Percentiles rank a stretch among this genome's conserved stretches.
These are phyloP conservation scores for Xylariaceae sp. DNA, from an alignment of 2,329 filamentous ascomycete species.

Conservation along the genomic window DNA sequence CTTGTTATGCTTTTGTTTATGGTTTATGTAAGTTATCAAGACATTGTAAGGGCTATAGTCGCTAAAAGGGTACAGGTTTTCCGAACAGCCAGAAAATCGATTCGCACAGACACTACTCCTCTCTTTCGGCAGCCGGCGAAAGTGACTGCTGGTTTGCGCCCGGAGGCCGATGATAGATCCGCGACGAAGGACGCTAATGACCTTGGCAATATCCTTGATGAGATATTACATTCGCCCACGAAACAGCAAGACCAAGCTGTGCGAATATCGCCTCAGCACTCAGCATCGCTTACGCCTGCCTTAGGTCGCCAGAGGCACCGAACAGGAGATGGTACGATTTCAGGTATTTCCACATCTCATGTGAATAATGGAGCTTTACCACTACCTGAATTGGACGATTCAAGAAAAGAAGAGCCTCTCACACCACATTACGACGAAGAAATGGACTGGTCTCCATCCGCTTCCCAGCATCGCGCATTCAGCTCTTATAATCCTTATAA, in stretches of 20 bases:
- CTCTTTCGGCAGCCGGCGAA: slow-evolving; percentile 52
- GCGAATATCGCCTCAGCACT: not conserved
- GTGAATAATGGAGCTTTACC: not conserved
- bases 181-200: slow-evolving; percentile 43
- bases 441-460: slow-evolving; percentile 78
- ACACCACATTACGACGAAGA: slow-evolving; percentile 55
- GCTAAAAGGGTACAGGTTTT: slow-evolving; percentile 52
- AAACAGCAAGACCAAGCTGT: slow-evolving; percentile 7
- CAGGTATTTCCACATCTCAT: not conserved
- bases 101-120: slow-evolving; percentile 64
- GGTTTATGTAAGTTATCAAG: slow-evolving; percentile 55
- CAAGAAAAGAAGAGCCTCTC: slow-evolving; percentile 25
- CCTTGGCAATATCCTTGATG: slow-evolving; percentile 39
- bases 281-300: not conserved
- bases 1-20: slow-evolving; percentile 59
- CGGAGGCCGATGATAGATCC: slow-evolving; percentile 34
- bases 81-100: slow-evolving; percentile 50
- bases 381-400: too few relatives aligned
- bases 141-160: slow-evolving; percentile 32
- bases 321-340: not conserved
- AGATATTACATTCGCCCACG: slow-evolving; percentile 34
- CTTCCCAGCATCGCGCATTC: slow-evolving; percentile 63
- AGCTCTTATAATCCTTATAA: slow-evolving; percentile 51
- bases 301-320: not conserved
- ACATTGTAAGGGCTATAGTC: not conserved